Percentiles rank a stretch among this genome's conserved stretches.
These are phyloP conservation scores for Cladosporium cucumerinum DNA, from an alignment of 2,329 filamentous ascomycete genomes.

Conservation along the genomic window DNA sequence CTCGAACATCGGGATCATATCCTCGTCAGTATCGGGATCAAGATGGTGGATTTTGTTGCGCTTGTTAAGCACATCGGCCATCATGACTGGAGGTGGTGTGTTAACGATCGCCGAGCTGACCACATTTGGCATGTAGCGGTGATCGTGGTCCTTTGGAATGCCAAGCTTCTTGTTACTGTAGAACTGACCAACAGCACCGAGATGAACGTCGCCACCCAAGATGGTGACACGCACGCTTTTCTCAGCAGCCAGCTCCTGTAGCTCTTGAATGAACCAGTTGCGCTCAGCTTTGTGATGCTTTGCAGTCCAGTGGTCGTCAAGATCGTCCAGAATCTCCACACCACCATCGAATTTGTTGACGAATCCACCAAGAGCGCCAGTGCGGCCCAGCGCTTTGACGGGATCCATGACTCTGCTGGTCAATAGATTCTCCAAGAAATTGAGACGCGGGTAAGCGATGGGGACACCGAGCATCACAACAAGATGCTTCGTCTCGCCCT, in stretches of 20 bases:
- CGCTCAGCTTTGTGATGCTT: constrained; percentile 91
- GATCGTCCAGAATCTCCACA: constrained; percentile 84
- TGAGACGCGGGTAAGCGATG: constrained; percentile 45
- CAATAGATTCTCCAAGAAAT: constrained; percentile 65
- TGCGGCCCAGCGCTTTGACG: constrained; percentile 80
- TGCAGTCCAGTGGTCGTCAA: constrained; percentile 97
- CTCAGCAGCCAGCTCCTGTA: constrained; percentile 89
- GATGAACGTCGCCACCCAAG: constrained; percentile 88
- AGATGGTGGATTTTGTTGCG: constrained; percentile 73
- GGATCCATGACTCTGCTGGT: constrained; percentile 85
- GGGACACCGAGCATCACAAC: constrained; percentile 78
- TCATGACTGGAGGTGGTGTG: constrained; percentile 77
- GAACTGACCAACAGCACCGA: constrained; percentile 90
- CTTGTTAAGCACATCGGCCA: constrained; percentile 90
- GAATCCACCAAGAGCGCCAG: constrained; percentile 73
- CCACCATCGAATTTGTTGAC: constrained; percentile 89
- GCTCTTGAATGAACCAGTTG: constrained; percentile 78
- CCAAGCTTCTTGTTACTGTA: constrained; percentile 84
- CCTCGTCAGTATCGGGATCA: constrained; percentile 76
- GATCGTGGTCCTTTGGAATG: constrained; percentile 83
- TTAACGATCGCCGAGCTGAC: constrained; percentile 95
- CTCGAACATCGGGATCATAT: constrained; percentile 91
- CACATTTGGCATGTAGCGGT: constrained; percentile 94
- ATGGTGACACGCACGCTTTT: constrained; percentile 91
- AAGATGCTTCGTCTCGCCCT: constrained; percentile 83